Conservation (phyloP, 164 flowering plant species). For the Echeveria elegans region DNA sequence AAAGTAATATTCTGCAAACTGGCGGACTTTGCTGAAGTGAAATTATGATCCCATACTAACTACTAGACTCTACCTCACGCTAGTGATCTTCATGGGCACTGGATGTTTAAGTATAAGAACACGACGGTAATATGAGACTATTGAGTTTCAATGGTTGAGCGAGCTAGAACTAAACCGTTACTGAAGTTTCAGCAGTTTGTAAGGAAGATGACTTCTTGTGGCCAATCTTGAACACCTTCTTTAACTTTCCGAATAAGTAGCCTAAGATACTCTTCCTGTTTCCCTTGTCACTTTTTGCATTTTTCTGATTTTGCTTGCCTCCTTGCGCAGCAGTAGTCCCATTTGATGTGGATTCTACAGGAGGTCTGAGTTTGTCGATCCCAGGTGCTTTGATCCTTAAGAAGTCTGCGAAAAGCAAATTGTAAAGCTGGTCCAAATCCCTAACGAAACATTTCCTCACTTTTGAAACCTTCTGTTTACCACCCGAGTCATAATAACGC, state of each 20-base stretch:
- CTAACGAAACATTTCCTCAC: background rate
- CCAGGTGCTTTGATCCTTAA: background rate
- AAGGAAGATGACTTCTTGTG: conserved; percentile 24
- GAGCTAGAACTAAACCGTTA: background rate
- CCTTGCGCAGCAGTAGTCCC: background rate
- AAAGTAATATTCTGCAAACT: too few relatives aligned
- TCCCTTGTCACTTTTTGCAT: background rate
- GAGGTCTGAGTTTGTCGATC: background rate
- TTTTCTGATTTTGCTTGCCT: background rate
- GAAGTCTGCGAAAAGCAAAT: background rate
- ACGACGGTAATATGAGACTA: too few relatives aligned
- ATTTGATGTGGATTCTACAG: background rate
- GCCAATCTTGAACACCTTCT: background rate
- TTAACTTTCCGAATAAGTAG: background rate
- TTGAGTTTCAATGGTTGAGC: background rate
- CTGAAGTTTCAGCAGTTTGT: conserved; percentile 11
- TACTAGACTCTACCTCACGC: too few relatives aligned
- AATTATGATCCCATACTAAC: too few relatives aligned
- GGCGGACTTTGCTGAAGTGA: too few relatives aligned
- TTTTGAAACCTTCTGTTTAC: background rate
- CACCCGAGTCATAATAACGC: background rate
- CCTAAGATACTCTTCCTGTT: background rate
- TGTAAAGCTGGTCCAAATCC: background rate
- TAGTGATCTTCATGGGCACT: too few relatives aligned
- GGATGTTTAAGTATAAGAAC: too few relatives aligned